Evolutionary conservation across 805 yeast genomes (phyloP).

Genomic region (Isabelozyma rhagii): DNA sequence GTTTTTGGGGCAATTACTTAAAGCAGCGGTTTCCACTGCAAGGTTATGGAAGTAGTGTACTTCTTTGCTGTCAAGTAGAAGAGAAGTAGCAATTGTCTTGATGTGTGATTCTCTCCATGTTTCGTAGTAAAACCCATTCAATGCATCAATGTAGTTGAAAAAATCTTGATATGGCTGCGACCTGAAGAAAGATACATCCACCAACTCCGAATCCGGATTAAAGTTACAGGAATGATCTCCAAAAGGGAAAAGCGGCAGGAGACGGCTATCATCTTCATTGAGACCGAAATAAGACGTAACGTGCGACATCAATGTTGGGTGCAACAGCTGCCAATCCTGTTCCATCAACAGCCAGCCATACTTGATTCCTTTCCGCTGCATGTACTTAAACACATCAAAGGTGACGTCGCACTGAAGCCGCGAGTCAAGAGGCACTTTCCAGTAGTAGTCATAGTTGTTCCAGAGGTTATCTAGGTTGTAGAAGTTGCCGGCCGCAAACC

Average conservation of each 20-base stretch:
- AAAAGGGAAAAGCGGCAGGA: slow-evolving; percentile 2
- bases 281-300: slow-evolving; percentile 4
- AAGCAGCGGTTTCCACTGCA: slow-evolving; percentile 6
- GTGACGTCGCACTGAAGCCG: slow-evolving; percentile 19
- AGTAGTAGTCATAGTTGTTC: slow-evolving; percentile 21
- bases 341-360: slow-evolving; percentile 17
- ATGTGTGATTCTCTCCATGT: slow-evolving; percentile 11
- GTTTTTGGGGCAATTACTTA: slow-evolving; percentile 10
- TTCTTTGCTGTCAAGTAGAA: slow-evolving; percentile 6
- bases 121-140: slow-evolving; percentile 7
- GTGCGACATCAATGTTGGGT: slow-evolving; percentile 5
- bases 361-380: slow-evolving; percentile 17
- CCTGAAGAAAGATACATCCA: slow-evolving; percentile 5
- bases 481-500: slow-evolving; percentile 18
- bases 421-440: slow-evolving; percentile 23
- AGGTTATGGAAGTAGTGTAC: slow-evolving; percentile 10
- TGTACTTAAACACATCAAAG: slow-evolving; percentile 21
- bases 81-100: slow-evolving; percentile 10
- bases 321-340: slow-evolving; percentile 6
- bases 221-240: slow-evolving; percentile 7
- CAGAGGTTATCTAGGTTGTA: slow-evolving; percentile 15
- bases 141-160: slow-evolving; percentile 7
- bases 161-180: slow-evolving; percentile 8
- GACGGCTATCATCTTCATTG: background rate
- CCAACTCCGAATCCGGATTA: slow-evolving; percentile 10